Evolutionary conservation across 108 stramenopile species (phyloP).

Genomic region (Nitzschia sp.): DNA sequence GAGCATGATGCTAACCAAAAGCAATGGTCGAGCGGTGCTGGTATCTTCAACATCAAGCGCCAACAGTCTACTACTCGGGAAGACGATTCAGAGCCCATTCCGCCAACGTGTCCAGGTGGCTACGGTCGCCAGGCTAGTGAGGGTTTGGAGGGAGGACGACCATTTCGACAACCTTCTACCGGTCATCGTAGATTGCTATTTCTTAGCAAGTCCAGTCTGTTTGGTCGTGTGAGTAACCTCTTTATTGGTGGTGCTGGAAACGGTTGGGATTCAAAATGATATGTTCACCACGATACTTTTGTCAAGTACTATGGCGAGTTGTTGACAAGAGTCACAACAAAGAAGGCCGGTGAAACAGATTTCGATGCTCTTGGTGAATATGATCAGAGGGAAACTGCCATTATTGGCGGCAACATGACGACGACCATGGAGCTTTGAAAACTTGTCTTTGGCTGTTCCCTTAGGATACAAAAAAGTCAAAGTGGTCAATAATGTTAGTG

Average conservation of each 20-base stretch:
- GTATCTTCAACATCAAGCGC: neutral
- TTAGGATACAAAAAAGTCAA: constrained; percentile 36
- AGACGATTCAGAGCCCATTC: neutral
- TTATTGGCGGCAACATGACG: neutral
- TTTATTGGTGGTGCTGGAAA: neutral
- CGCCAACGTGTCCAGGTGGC: neutral
- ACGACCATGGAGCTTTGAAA: constrained; percentile 35
- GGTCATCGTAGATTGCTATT: neutral
- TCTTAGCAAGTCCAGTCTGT: neutral
- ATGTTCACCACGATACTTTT: constrained; percentile 36
- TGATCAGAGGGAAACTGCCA: constrained; percentile 48
- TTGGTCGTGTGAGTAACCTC: neutral
- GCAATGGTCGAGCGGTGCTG: neutral
- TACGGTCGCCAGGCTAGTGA: neutral
- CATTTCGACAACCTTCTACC: neutral
- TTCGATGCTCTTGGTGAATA: neutral
- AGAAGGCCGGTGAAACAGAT: neutral
- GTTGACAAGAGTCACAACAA: constrained; percentile 30
- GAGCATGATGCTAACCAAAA: neutral
- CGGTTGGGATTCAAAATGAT: neutral
- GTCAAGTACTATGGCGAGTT: constrained; percentile 39
- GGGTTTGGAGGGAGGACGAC: neutral
- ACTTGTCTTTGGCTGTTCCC: constrained; percentile 40
- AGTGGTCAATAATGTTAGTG: constrained; percentile 51
- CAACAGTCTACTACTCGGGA: neutral